Base-by-base conservation (phyloP, 2,329 filamentous ascomycete species). In the Whalleya microplaca region DNA sequence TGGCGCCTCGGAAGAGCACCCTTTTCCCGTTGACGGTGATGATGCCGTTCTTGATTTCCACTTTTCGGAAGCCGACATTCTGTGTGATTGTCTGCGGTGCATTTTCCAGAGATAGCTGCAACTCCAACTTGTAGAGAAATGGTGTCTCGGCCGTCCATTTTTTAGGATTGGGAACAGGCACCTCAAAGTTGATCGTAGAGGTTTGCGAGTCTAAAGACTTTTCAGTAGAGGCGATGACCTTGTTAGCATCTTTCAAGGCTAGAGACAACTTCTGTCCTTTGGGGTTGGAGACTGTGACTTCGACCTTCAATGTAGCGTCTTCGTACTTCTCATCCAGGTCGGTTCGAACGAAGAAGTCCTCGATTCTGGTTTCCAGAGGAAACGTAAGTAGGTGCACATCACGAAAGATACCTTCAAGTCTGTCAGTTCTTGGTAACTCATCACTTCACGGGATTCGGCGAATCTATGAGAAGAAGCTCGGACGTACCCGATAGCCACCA, bases 121-220 rank as follows among this genome's bases (percentile, higher is more conserved):
- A 9, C 58, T 63, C 63, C 9, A 80, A 67, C 16, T 76, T 73
- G 29, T 87, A 87, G 0, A 87, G 71, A 27, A 79, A 75, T 0
- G 84, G 84, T 1, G 79, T 80, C 69, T 88, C 85, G 2, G 85
- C 85, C 3, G 83, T 85, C 85, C 85, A 88, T 59, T 86, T 84
- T 14, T 71, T 49, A 55, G 84, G 83, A 21, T 80, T 73, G 21
- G 73, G 52, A 18, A 86, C 62, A 50, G 62, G 49, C 6, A 71
- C 49, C 1, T 65, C 66, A 43, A 71, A 66, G 8, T 67, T 58
- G 14, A 58, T 43, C 3, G 55, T 19, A 16, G 12, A 32, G 27
- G 59, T 82, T 59, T 83, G 80, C 20, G 58, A 58, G 10, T 37
- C 32, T 7, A 55, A 49, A 2, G 53, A 18, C 45, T 53, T 87